Conservation (phyloP, 495 filamentous ascomycete genomes). For the Penicillium coffeae region DNA sequence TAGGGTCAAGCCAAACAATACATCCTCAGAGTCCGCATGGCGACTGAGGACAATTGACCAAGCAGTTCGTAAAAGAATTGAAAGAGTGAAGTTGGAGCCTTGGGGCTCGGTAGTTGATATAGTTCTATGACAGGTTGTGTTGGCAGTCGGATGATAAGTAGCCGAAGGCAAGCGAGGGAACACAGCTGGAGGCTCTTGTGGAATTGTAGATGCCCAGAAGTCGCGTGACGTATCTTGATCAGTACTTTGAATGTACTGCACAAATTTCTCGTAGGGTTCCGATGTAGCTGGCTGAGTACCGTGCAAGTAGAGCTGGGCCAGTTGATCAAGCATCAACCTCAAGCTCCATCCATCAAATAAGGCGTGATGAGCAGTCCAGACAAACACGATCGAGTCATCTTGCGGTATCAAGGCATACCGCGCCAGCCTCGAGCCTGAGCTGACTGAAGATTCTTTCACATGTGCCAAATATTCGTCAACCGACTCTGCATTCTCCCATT, state of each 20-base stretch:
- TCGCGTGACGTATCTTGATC: not conserved
- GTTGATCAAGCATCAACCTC: slow-evolving; percentile 41
- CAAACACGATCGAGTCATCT: not conserved
- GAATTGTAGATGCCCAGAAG: not conserved
- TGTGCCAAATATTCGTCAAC: not conserved
- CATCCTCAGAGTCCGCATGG: slow-evolving; percentile 28
- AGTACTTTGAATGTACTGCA: not conserved
- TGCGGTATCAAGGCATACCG: not conserved
- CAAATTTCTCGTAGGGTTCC: slow-evolving; percentile 4
- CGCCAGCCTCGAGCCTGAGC: not conserved
- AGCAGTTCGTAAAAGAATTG: slow-evolving; percentile 18
- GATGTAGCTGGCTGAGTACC: not conserved
- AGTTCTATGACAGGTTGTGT: slow-evolving; percentile 14
- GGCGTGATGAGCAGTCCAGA: slow-evolving; percentile 56
- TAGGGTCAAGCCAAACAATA: slow-evolving; percentile 31
- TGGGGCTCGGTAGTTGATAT: slow-evolving; percentile 20
- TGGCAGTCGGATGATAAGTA: not conserved
- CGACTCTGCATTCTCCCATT: not conserved
- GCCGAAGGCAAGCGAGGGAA: not conserved
- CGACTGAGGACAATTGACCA: slow-evolving; percentile 34
- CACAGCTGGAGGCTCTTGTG: not conserved
- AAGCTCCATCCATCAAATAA: slow-evolving; percentile 59
- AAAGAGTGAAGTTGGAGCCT: no score
- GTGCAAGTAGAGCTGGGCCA: slow-evolving; percentile 37
- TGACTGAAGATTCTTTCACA: not conserved